These are phyloP conservation scores for Aquanectria penicillioides DNA, from an alignment of 2,329 filamentous ascomycete species.

Conservation along the genomic window DNA sequence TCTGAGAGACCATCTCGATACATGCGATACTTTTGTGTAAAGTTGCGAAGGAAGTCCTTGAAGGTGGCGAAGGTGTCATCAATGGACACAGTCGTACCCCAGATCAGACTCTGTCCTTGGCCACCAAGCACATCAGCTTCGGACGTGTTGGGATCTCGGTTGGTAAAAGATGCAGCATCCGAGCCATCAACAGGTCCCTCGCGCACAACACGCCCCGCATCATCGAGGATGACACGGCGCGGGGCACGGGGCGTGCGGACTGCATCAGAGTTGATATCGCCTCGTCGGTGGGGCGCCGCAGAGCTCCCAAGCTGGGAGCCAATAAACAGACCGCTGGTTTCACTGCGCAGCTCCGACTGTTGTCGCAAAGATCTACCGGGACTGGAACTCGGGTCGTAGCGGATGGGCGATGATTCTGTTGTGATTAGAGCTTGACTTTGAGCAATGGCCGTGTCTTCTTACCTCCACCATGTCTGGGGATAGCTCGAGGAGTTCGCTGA, in stretches of 20 bases:
- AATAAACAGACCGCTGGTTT: slow-evolving; percentile 89
- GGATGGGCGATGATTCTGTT: slow-evolving; percentile 89
- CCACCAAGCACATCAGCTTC: slow-evolving; percentile 91
- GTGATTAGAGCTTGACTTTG: slow-evolving; percentile 15
- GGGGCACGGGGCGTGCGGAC: slow-evolving; percentile 64
- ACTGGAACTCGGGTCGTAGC: slow-evolving; percentile 90
- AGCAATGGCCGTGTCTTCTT: slow-evolving; percentile 35
- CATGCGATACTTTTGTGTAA: slow-evolving; percentile 92
- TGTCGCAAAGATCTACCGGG: slow-evolving; percentile 72
- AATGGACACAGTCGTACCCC: slow-evolving; percentile 97
- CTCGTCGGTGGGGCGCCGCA: slow-evolving; percentile 67
- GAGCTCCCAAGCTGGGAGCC: slow-evolving; percentile 69
- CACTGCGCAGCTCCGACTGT: slow-evolving; percentile 80
- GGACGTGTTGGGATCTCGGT: slow-evolving; percentile 83
- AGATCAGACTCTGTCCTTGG: slow-evolving; percentile 83
- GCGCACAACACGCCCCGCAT: slow-evolving; percentile 65
- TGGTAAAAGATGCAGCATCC: slow-evolving; percentile 69
- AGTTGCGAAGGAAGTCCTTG: slow-evolving; percentile 93
- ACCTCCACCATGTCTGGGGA: slow-evolving; percentile 71
- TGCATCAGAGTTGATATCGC: slow-evolving; percentile 87
- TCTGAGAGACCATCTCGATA: slow-evolving; percentile 87
- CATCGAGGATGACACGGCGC: slow-evolving; percentile 68
- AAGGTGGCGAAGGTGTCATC: slow-evolving; percentile 87
- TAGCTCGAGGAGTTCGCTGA: slow-evolving; percentile 77
- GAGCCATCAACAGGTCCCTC: slow-evolving; percentile 63